Evolutionary conservation across 495 filamentous ascomycete genomes (phyloP), one percentile per base, ranked within the genome.

Genomic region (Penicillium cinerascens): DNA sequence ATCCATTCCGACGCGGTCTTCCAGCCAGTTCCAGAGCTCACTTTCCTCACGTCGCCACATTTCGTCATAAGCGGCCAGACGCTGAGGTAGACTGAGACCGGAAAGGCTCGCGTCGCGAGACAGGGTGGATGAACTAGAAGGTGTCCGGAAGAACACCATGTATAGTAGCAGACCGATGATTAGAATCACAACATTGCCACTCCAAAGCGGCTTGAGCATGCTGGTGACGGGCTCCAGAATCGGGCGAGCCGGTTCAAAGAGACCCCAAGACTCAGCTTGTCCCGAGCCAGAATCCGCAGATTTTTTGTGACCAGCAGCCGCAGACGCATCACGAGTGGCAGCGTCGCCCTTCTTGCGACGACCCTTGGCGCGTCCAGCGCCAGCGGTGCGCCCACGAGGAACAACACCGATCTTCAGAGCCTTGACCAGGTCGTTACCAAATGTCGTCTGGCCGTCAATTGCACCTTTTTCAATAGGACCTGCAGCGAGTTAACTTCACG

Each of bases 401-500:
- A 82, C 79, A 41, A 96, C 81, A 33, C 86, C 87, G 15, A 76
- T 73, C 59, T 86, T 88, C n/a, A 97, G 74, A 29, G 83, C 73
- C 9, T 84, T 80, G 40, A 89, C 76, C 2, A 97, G 68, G 47
- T 91, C 87, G 60, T 84, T 89, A 46, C 84, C 85, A 64, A 95
- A 95, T 25, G 84, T 70, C 1, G 75, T 77, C 67, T 99, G 93
- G 23, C 93, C 93, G 47, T 97, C 92, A 55, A 88, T 91, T 9
- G 91, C 89, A 48, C 90, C 92, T 67, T 95, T 96, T 68, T 98
- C 93, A 61, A 98, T 98, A 20, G 93, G 88, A 46, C 88, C 92
- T 87, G 56, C 41, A 42, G 77, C 33, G 22, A 6, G 46, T 73
- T 54, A 70, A 63, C 33, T 25, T 35, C 2, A 9, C 4, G 7